phyloP scores from a whole-genome alignment of 805 yeast genomes.

The Geotrichum ghanense region DNA sequence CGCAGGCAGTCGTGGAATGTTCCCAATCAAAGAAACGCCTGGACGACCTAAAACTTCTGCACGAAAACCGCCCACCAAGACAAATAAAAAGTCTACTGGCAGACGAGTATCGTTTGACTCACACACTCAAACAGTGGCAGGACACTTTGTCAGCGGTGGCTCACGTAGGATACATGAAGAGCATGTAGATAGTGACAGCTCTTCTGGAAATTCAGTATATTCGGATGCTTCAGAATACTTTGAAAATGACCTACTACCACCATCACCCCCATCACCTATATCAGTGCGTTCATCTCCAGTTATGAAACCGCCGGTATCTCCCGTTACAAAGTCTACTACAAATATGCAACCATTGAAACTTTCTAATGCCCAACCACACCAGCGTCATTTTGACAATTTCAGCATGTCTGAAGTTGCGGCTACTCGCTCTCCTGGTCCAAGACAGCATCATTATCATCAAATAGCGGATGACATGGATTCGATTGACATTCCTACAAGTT shows the following conservation, averaged over 20 bases:
- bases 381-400: no score
- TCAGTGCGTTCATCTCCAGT: not conserved
- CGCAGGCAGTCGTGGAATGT: not conserved
- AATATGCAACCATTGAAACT: no score
- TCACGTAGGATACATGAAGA: no score
- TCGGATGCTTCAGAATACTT: constrained; percentile 15
- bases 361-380: no score
- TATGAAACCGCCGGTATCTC: not conserved
- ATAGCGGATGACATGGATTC: no score
- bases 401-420: no score
- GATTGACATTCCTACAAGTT: no score
- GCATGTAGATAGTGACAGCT: constrained; percentile 10
- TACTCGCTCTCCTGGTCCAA: no score
- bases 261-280: not conserved
- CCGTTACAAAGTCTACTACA: no score
- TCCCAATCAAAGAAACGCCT: not conserved
- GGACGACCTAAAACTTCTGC: not conserved
- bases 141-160: no score
- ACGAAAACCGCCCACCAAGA: not conserved
- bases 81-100: not conserved
- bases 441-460: no score
- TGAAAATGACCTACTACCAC: not conserved
- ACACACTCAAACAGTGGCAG: not conserved
- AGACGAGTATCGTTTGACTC: not conserved
- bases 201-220: constrained; percentile 15